Base-by-base conservation (phyloP, 2,329 filamentous ascomycete genomes). In the Hymenoscyphus salicellus region DNA sequence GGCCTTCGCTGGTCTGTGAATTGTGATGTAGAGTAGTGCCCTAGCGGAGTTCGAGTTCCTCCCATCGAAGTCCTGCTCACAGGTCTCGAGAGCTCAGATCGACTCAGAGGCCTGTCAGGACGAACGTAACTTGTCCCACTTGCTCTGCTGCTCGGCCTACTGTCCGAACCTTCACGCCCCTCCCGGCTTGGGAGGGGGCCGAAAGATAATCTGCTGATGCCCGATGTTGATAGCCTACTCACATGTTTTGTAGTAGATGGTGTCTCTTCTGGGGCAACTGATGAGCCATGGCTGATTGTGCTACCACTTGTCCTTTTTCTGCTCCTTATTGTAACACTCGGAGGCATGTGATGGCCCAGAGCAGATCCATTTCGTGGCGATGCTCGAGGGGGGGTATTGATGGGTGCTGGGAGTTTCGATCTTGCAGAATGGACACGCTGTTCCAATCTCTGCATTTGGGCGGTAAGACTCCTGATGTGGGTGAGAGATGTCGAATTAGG, bases 371-470 rank as follows among this genome's bases (percentile, higher is more conserved):
- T 76, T 61, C 91, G 86, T 26, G 93, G 92, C n/a, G 93, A 96
- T 4, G 85, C 84, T 58, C 89, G 87, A 20, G 93, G 92, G 4
- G 93, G 93, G 0, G 90, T 95, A 62, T 82, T 84, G 7, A 86
- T 83, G 2, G 93, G 92, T 1, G 90, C 92, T 2, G 95, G 95
- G 23, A 99, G 85, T 78, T 95, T 97, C 46, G 94, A 97, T 71
- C 93, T 88, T 20, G 90, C 95, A 28, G 89, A 92, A 66, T 98
- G 93, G 10, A 99, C 94, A 55, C 95, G 87, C 68, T 95, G 92
- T 77, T 98, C 95, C 66, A 99, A 88, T 70, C 92, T 91, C 78
- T 97, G 92, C 93, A 98, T 97, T 79, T 98, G 95, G 32, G 92
- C 93, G 65, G 96, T 97, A 69, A 99, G 87, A 33, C 89, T 90